Conservation (phyloP, 805 yeast species). For the Isabelozyma gotoi region DNA sequence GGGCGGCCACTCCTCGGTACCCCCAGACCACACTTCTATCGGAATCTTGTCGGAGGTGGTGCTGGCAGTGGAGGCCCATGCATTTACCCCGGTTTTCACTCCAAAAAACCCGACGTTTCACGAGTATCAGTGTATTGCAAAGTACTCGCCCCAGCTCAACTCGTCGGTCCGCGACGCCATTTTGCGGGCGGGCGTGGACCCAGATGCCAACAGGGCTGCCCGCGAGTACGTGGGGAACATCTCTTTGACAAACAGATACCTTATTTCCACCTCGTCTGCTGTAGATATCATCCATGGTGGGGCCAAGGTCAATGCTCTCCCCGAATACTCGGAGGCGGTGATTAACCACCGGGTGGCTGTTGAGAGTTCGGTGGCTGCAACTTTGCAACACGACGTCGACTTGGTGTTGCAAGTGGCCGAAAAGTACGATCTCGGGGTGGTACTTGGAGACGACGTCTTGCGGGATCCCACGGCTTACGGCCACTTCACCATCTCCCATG, state of each 20-base stretch:
- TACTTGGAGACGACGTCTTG: constrained; percentile 23
- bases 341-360: constrained; percentile 67
- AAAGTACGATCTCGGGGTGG: constrained; percentile 48
- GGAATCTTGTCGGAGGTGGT: constrained; percentile 24
- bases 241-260: constrained; percentile 28
- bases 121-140: constrained; percentile 26
- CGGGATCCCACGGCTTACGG: constrained; percentile 36
- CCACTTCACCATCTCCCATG: constrained; percentile 33
- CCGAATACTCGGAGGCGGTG: constrained; percentile 55
- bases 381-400: constrained; percentile 34
- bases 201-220: constrained; percentile 33
- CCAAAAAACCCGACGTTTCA: constrained; percentile 23
- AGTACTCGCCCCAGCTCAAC: constrained; percentile 25
- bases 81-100: constrained; percentile 18
- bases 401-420: constrained; percentile 44
- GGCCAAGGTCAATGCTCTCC: constrained; percentile 72
- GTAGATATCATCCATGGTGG: constrained; percentile 71
- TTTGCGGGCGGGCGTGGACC: constrained; percentile 33
- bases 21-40: constrained; percentile 28
- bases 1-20: constrained; percentile 30
- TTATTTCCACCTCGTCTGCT: constrained; percentile 65
- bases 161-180: constrained; percentile 22
- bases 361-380: constrained; percentile 49
- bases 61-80: constrained; percentile 16
- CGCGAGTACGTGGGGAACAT: constrained; percentile 21